phyloP scores from a whole-genome alignment of 108 stramenopile genomes.

The Cyclotella distinguenda region DNA sequence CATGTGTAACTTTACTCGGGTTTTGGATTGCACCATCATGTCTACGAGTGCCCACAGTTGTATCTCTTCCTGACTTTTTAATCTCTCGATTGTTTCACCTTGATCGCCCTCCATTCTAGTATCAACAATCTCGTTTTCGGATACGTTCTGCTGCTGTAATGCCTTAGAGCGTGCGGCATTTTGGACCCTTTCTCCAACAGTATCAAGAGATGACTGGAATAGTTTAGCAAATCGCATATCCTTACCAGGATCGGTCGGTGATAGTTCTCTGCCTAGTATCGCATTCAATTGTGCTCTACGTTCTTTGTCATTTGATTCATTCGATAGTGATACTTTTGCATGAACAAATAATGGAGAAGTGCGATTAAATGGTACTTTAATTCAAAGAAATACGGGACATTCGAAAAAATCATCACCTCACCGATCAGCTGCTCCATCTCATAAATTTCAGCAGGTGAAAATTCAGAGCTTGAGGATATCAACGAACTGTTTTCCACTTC shows the following conservation, averaged over 20 bases:
- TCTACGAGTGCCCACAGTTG: slow-evolving; percentile 83
- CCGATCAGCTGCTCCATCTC: slow-evolving; percentile 69
- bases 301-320: slow-evolving; percentile 56
- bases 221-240: slow-evolving; percentile 34
- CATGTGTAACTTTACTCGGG: slow-evolving; percentile 69
- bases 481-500: too few species aligned
- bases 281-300: slow-evolving; percentile 45
- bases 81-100: not conserved
- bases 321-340: slow-evolving; percentile 44
- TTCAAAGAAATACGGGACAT: not conserved
- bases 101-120: slow-evolving; percentile 6
- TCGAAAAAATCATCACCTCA: not conserved
- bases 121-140: slow-evolving; percentile 2
- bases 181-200: slow-evolving; percentile 67
- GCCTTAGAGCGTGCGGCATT: slow-evolving; percentile 53
- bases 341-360: not conserved
- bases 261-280: slow-evolving; percentile 60
- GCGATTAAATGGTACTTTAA: not conserved
- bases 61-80: slow-evolving; percentile 49
- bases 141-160: slow-evolving; percentile 2
- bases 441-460: slow-evolving; percentile 47
- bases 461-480: too few species aligned
- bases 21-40: slow-evolving; percentile 87
- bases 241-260: not conserved
- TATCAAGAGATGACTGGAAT: slow-evolving; percentile 42